Conservation (phyloP, 2,329 filamentous ascomycete genomes). For the Penicillium sp. region DNA sequence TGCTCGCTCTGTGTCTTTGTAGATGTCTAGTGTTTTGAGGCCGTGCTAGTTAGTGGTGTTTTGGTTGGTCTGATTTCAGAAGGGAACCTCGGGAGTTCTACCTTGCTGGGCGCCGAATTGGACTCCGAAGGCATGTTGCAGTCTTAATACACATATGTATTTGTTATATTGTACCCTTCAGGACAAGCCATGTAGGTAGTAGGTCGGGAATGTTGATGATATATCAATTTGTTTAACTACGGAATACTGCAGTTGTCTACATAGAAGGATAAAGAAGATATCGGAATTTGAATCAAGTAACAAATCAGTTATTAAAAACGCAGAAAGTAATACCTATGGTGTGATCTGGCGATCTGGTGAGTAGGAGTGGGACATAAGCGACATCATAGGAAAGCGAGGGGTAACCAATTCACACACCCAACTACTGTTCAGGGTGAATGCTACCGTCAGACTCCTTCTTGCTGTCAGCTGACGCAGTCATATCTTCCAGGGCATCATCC, state of each 20-base stretch:
- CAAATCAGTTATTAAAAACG: background rate
- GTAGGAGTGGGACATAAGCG: background rate
- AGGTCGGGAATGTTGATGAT: background rate
- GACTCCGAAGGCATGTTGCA: background rate
- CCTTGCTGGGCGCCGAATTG: background rate
- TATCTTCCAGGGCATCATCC: slow-evolving; percentile 26
- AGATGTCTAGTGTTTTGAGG: background rate
- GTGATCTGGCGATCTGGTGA: background rate
- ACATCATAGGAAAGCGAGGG: background rate
- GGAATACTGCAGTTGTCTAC: background rate
- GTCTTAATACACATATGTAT: background rate
- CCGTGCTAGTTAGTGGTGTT: background rate
- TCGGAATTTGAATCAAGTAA: background rate
- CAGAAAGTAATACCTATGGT: background rate
- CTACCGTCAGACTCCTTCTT: slow-evolving; percentile 30
- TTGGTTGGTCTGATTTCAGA: background rate
- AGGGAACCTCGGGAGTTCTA: background rate
- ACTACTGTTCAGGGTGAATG: slow-evolving; percentile 7
- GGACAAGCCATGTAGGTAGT: background rate
- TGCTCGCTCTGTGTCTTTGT: background rate
- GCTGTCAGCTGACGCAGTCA: slow-evolving; percentile 28
- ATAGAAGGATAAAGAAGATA: background rate
- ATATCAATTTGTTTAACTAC: background rate
- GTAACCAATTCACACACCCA: background rate
- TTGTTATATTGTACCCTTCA: background rate